phyloP scores from a whole-genome alignment of 495 filamentous ascomycete species.

The Xylaria castorea region DNA sequence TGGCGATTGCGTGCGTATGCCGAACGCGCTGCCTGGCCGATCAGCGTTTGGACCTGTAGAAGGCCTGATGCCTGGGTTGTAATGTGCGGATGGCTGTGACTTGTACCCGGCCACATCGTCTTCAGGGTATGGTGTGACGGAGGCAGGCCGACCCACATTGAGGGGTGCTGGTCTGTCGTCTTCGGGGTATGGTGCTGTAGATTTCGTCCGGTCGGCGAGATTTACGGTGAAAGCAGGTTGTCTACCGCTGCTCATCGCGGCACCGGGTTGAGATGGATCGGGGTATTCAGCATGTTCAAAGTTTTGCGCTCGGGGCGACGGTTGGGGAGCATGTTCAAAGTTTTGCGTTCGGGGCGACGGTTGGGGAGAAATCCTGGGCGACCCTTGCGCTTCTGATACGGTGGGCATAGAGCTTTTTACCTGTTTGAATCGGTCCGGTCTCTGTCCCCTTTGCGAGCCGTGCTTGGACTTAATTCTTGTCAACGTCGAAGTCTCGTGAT shows the following conservation, averaged over 20 bases:
- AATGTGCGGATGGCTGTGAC: conserved; percentile 42
- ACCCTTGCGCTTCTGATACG: conserved; percentile 47
- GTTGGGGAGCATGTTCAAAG: conserved; percentile 43
- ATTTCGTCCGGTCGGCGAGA: conserved; percentile 52
- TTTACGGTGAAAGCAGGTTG: conserved; percentile 56
- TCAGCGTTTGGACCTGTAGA: conserved; percentile 54
- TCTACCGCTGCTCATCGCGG: conserved; percentile 52
- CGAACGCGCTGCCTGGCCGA: conserved; percentile 71
- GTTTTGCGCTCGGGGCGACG: conserved; percentile 48
- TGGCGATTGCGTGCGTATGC: conserved; percentile 57
- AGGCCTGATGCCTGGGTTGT: conserved; percentile 46
- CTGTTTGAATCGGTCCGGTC: conserved; percentile 68
- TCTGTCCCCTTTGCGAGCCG: conserved; percentile 78
- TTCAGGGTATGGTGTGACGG: conserved; percentile 60
- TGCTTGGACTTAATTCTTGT: conserved; percentile 90
- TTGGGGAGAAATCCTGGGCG: conserved; percentile 38
- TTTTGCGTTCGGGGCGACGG: conserved; percentile 43
- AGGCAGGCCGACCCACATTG: conserved; percentile 42
- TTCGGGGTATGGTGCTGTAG: conserved; percentile 71
- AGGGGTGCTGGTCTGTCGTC: conserved; percentile 59
- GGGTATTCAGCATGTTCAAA: conserved; percentile 66
- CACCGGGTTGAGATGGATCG: conserved; percentile 58
- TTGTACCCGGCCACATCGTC: conserved; percentile 48
- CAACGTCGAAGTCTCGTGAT: conserved; percentile 92
- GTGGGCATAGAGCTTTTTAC: conserved; percentile 57